Base-by-base conservation (phyloP, 768 basidiomycete genomes). In the Agrocybe chaxingu region DNA sequence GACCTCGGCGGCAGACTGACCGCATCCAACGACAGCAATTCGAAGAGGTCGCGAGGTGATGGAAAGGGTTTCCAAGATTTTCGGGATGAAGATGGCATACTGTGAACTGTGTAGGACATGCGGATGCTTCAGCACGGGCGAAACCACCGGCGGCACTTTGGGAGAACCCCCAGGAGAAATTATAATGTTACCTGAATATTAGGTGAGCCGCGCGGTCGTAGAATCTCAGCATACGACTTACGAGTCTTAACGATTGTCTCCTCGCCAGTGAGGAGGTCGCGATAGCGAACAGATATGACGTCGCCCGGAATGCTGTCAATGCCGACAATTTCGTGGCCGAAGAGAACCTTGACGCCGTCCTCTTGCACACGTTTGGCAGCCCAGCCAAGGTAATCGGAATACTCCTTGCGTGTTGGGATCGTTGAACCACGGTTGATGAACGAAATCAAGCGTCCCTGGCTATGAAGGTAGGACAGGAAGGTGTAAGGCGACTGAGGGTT, bases 391-490 rank as follows among this genome's bases (percentile, higher is more conserved):
- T 81, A 81, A 60, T 81, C 79, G 4, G 78, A 67, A 50, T 73
- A 80, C 53, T 81, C 80, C 49, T 73, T 74, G 24, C 80, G 74
- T 13, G 76, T 75, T 8, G 80, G 80, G 30, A 75, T 70, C 37
- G 70, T 76, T 10, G 73, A 75, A 1, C 75, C 74, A 30, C 75
- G 72, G 58, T 81, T 80, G 57, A 81, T 79, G 67, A 80, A 82
- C 33, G 71, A 63, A 24, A 75, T 53, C 34, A 81, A 69, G 41
- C 79, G 74, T 42, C 68, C 70, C 50, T 79, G 70, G 44, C 70
- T 71, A 50, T 79, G 74, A 46, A 81, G 66, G 60, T 81, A 81
- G 12, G 75, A 66, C 41, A 80, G 55, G 67, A 80, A 81, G n/a
- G 76, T 74, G 50, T 78, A 70, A 10, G 74, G 71, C 9, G 78